Evolutionary conservation across 352 stramenopile species (phyloP).

Genomic region (Phytophthora crassamura): DNA sequence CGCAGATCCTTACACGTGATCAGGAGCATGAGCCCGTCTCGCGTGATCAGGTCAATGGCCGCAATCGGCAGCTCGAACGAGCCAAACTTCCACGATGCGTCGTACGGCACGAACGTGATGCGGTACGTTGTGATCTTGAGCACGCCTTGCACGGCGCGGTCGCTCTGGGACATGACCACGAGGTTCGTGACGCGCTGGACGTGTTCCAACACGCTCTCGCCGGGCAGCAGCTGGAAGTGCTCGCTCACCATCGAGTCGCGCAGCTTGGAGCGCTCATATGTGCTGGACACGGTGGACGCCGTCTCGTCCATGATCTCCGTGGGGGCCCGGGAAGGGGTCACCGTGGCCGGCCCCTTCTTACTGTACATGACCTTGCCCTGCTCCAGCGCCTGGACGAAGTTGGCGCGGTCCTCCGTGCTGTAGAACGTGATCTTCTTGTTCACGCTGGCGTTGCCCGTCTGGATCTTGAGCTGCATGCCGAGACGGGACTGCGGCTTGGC

Average conservation of each 20-base stretch:
- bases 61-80: constrained; percentile 86
- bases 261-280: constrained; percentile 48
- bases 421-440: constrained; percentile 90
- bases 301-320: constrained; percentile 44
- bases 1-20: constrained; percentile 85
- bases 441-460: constrained; percentile 72
- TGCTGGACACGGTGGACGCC: constrained; percentile 38
- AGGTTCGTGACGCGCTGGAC: constrained; percentile 88
- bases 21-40: constrained; percentile 81
- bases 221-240: constrained; percentile 62
- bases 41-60: constrained; percentile 78
- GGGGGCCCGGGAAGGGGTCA: constrained; percentile 21
- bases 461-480: constrained; percentile 88
- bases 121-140: constrained; percentile 87
- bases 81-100: constrained; percentile 85
- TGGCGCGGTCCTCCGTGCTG: constrained; percentile 80
- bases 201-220: constrained; percentile 78
- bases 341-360: constrained; percentile 40
- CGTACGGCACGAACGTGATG: constrained; percentile 86
- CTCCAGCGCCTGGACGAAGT: constrained; percentile 84
- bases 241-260: constrained; percentile 74
- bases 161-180: constrained; percentile 84
- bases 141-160: constrained; percentile 85
- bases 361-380: constrained; percentile 87
- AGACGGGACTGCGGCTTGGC: constrained; percentile 78